These are phyloP conservation scores for Trichoderma koningii DNA, from an alignment of 2,329 filamentous ascomycete genomes.

Conservation along the genomic window DNA sequence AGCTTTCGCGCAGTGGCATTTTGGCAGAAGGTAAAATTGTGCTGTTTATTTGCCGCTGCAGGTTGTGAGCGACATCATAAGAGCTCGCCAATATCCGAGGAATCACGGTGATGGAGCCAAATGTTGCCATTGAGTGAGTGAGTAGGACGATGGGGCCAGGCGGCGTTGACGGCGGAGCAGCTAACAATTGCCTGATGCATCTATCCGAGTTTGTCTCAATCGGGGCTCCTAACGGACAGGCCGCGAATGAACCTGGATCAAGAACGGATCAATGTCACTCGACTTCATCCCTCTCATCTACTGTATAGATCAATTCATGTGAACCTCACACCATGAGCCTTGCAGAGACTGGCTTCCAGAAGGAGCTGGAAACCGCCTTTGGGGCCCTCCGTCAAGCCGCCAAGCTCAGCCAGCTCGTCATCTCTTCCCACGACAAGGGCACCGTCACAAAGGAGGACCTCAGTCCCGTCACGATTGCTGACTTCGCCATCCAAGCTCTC, in stretches of 20 bases:
- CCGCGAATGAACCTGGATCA: not conserved
- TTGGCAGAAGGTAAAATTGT: not conserved
- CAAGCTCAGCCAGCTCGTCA: constrained; percentile 52
- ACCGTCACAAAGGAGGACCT: constrained; percentile 56
- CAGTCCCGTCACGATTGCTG: constrained; percentile 60
- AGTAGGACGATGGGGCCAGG: not conserved
- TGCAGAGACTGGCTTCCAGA: constrained; percentile 37
- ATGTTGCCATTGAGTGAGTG: not conserved
- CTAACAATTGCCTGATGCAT: constrained; percentile 30
- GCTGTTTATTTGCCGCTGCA: not conserved
- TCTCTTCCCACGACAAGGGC: constrained; percentile 52
- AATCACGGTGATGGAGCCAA: not conserved
- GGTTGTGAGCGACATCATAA: not conserved
- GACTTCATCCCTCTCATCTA: not conserved
- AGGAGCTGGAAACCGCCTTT: constrained; percentile 49
- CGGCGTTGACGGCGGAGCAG: not conserved
- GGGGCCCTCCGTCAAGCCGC: constrained; percentile 50
- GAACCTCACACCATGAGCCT: constrained; percentile 40
- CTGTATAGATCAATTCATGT: not conserved
- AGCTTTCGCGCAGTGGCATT: constrained; percentile 4
- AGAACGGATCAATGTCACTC: not conserved
- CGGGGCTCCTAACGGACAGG: constrained; percentile 28
- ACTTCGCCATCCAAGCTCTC: constrained; percentile 61
- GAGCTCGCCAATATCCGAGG: not conserved
- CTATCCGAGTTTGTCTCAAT: constrained; percentile 35